Evolutionary conservation across 495 filamentous ascomycete species (phyloP), one percentile per base, ranked within the genome.

Genomic region (Thermothielavioides terrestris): DNA sequence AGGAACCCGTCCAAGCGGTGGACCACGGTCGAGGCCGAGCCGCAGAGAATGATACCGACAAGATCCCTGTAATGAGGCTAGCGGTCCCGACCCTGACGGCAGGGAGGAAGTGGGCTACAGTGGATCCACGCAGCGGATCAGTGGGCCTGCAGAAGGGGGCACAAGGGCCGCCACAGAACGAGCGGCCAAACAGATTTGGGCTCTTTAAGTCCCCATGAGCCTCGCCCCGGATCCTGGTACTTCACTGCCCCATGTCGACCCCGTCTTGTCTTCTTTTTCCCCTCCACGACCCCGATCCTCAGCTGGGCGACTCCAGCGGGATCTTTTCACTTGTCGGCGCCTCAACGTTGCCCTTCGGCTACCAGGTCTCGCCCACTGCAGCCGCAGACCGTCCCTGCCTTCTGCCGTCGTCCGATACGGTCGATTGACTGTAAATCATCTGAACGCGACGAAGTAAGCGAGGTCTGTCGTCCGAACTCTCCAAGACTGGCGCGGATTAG

Each of bases 181-280:
- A 8, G 34, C 34, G 22, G 21, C 45, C 23, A 47, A 47, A 47
- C 45, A 51, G 42, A 43, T 23, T 32, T 17, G 15, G 35, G 18
- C 34, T n/a, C 28, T 39, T 48, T 23, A 12, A 54, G 49, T 41
- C 32, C 41, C 42, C 30, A 20, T 36, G 50, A 44, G 39, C 44
- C 44, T 54, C 44, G 44, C 44, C 38, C 43, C 23, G 25, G 30
- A 45, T 40, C 42, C n/a, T 8, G 42, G 28, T 6, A 22, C 14
- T 45, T 32, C 42, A 14, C 30, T 7, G n/a, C 36, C 37, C 43
- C 36, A 15, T 45, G 35, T 36, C 28, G 40, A n/a, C n/a, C n/a
- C n/a, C n/a, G 35, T 20, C 39, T 22, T 20, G 21, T 46, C 31
- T 26, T 37, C 22, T 25, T 25, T 40, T 22, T 22, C 41, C 18